These are phyloP conservation scores for Cladosporium sp. DNA, from an alignment of 2,329 filamentous ascomycete genomes.

Conservation along the genomic window DNA sequence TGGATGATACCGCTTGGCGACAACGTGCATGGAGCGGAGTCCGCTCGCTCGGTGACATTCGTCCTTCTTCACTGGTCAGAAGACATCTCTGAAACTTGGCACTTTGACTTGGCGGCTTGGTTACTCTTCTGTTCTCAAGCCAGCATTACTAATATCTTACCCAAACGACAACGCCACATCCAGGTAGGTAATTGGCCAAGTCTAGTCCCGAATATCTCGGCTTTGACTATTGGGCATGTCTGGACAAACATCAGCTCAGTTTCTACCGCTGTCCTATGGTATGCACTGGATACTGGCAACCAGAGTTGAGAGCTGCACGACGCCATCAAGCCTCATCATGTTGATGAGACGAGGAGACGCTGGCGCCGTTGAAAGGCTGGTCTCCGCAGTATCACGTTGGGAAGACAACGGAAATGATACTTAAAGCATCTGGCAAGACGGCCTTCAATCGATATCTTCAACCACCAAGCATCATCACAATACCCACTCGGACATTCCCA, in stretches of 20 bases:
- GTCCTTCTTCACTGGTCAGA: not conserved
- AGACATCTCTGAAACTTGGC: not conserved
- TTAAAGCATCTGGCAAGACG: not conserved
- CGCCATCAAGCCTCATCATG: not conserved
- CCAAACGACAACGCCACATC: not conserved
- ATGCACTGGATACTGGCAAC: not conserved
- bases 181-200: not conserved
- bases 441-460: not conserved
- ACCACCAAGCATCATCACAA: not conserved
- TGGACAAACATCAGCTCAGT: not conserved
- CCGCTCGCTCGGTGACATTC: not conserved
- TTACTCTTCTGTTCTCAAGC: not conserved
- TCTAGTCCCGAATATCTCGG: not conserved
- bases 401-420: not conserved
- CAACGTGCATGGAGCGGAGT: not conserved
- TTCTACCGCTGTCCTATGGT: not conserved
- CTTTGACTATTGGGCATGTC: not conserved
- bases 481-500: not conserved
- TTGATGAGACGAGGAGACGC: not conserved
- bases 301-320: too few relatives aligned
- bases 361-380: not conserved
- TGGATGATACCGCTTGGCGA: not conserved
- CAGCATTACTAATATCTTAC: not conserved
- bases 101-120: not conserved
- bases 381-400: not conserved